Percentiles rank a stretch among this genome's conserved stretches.
Conservation (phyloP, 495 filamentous ascomycete genomes). For the Xylaria acuta region DNA sequence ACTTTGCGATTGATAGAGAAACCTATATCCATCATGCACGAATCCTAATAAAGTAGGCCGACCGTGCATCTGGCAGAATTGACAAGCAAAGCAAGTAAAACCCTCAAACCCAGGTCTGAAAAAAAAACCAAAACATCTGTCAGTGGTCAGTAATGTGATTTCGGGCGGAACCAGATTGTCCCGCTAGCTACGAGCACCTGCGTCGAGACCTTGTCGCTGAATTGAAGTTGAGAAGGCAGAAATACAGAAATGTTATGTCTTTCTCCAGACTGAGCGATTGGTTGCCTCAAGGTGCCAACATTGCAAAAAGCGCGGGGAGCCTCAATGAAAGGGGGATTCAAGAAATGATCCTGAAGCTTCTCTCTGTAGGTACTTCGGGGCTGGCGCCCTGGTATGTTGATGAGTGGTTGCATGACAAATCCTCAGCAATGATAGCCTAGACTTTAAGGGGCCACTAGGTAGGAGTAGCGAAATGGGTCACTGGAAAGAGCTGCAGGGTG, state of each 20-base stretch:
- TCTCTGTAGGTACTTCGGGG: not conserved
- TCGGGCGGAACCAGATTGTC: not conserved
- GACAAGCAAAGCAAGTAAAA: not conserved
- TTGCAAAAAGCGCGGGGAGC: not conserved
- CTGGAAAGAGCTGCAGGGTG: constrained; percentile 1
- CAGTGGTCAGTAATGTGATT: not conserved
- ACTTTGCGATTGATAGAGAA: not conserved
- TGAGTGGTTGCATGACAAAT: constrained; percentile 9
- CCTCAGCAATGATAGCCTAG: not conserved
- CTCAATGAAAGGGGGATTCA: not conserved
- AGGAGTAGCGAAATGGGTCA: not conserved
- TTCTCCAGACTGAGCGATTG: not conserved
- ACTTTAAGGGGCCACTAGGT: not conserved
- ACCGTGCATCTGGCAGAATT: constrained; percentile 2
- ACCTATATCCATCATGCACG: not conserved
- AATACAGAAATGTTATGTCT: not conserved
- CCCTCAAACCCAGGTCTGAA: not conserved
- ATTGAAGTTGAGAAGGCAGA: not conserved
- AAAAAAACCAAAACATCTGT: not conserved
- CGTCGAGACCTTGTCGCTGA: not conserved
- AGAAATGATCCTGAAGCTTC: not conserved
- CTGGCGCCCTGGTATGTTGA: not conserved
- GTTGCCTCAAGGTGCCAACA: not conserved
- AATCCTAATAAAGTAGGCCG: not conserved
- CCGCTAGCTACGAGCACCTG: not conserved